Conservation (phyloP, 2,329 filamentous ascomycete species). For the Gyromitra esculenta region DNA sequence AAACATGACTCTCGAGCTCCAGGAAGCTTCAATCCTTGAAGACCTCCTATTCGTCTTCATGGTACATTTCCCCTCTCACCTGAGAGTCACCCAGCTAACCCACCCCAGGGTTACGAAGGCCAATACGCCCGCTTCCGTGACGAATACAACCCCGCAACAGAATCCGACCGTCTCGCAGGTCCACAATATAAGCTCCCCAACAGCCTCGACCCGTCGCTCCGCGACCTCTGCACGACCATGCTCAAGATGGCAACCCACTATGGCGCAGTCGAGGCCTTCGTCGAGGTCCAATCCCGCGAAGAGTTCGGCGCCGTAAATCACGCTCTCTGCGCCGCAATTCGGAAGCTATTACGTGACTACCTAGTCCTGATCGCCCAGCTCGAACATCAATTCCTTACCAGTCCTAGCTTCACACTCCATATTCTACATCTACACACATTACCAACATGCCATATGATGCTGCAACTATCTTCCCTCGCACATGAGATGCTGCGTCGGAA, state of each 20-base stretch:
- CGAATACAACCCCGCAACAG: conserved; percentile 81
- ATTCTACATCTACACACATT: conserved; percentile 91
- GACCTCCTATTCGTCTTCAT: conserved; percentile 95
- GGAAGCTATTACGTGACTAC: conserved; percentile 92
- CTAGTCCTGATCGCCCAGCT: conserved; percentile 90
- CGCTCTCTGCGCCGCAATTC: conserved; percentile 91
- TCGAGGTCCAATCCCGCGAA: conserved; percentile 91
- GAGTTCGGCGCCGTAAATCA: conserved; percentile 96
- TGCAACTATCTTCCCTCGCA: conserved; percentile 86
- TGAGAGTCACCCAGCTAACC: background rate
- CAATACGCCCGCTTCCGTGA: conserved; percentile 91
- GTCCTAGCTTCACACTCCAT: conserved; percentile 88
- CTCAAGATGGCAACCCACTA: conserved; percentile 95
- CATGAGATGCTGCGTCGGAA: conserved; percentile 90
- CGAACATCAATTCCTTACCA: conserved; percentile 90
- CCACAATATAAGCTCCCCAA: conserved; percentile 81
- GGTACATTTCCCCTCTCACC: conserved; percentile 59
- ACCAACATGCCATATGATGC: conserved; percentile 88
- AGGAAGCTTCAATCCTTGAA: conserved; percentile 87
- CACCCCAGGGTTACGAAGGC: conserved; percentile 79
- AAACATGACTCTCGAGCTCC: conserved; percentile 78
- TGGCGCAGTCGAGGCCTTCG: conserved; percentile 86
- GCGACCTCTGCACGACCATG: conserved; percentile 87
- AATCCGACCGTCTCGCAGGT: conserved; percentile 86
- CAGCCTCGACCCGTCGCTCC: conserved; percentile 88